Conservation (phyloP, 106 monocot genomes). For the Phalaenopsis equestris region DNA sequence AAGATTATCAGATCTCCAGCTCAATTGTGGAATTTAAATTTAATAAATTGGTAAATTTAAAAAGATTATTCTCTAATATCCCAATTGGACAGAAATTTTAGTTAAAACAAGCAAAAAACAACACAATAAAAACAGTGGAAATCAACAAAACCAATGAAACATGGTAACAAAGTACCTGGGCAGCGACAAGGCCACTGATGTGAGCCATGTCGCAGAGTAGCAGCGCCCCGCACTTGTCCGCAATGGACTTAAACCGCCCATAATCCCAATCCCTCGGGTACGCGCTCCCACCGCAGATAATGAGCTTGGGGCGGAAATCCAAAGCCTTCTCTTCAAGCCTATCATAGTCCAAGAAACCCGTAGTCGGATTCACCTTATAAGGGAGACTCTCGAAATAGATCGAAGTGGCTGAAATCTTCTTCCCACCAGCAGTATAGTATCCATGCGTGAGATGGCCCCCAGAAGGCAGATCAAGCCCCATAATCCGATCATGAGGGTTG, state of each 20-base stretch:
- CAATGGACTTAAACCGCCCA: constrained; percentile 43
- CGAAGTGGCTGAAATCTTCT: constrained; percentile 88
- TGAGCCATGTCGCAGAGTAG: constrained; percentile 90
- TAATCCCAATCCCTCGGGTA: constrained; percentile 93
- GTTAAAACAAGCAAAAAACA: neutral
- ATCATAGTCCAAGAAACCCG: constrained; percentile 74
- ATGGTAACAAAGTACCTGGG: constrained; percentile 42
- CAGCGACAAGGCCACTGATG: constrained; percentile 81
- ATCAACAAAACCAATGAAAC: neutral
- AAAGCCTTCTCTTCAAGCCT: constrained; percentile 89
- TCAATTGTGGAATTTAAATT: neutral
- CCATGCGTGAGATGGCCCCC: constrained; percentile 86
- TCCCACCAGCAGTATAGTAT: constrained; percentile 76
- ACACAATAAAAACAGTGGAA: neutral
- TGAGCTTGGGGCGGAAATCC: constrained; percentile 76
- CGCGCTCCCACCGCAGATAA: constrained; percentile 84
- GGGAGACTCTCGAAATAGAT: constrained; percentile 87
- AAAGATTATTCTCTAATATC: neutral
- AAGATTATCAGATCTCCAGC: neutral
- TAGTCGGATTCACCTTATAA: constrained; percentile 62
- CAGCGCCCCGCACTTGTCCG: constrained; percentile 66
- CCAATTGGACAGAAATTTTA: neutral
- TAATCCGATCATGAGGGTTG: constrained; percentile 77
- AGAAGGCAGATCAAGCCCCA: constrained; percentile 82
- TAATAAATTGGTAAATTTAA: neutral